Percentiles rank a stretch among this genome's conserved stretches.
Evolutionary conservation across 495 filamentous ascomycete genomes (phyloP).

Genomic region (Collariella sp.): DNA sequence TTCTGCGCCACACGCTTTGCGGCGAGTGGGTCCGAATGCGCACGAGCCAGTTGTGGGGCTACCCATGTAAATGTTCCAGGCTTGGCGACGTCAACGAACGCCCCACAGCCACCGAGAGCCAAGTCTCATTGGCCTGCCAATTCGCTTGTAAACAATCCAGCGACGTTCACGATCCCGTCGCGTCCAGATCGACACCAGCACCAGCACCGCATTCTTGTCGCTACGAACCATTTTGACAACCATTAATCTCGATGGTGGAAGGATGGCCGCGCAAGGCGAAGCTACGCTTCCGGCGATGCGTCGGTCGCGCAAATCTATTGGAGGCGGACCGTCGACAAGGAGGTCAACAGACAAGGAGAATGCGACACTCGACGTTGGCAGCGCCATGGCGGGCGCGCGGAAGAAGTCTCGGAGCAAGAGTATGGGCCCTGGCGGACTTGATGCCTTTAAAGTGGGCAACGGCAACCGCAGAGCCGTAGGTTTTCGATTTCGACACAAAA

Average conservation of each 20-base stretch:
- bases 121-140: no score
- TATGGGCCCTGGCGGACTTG: constrained; percentile 82
- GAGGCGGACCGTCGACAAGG: constrained; percentile 49
- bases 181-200: not conserved
- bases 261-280: constrained; percentile 41
- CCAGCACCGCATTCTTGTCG: not conserved
- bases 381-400: constrained; percentile 35
- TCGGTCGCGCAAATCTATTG: constrained; percentile 72
- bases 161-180: not conserved
- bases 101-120: no score
- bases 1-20: no score
- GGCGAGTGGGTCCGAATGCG: no score
- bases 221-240: not conserved
- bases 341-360: constrained; percentile 61
- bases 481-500: not conserved
- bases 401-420: constrained; percentile 92
- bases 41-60: no score
- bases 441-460: constrained; percentile 64
- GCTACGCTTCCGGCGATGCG: constrained; percentile 44
- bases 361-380: constrained; percentile 51
- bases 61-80: no score
- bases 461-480: constrained; percentile 77
- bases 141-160: no score
- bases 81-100: no score
- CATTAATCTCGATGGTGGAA: constrained; percentile 1